phyloP scores from a whole-genome alignment of 345 rosid genomes.

The Pistacia integerrima region DNA sequence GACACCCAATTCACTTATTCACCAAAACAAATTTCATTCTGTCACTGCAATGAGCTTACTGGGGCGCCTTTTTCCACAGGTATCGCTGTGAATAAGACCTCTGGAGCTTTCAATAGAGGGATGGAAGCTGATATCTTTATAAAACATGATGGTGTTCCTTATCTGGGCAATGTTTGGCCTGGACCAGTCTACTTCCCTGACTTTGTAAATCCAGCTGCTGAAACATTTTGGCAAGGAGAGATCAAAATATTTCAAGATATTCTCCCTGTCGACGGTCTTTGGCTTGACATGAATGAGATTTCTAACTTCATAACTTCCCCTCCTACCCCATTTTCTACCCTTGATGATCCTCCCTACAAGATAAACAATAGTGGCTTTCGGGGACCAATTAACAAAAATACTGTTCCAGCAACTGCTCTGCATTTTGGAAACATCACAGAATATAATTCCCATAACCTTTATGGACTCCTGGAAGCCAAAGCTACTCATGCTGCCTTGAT shows the following conservation, averaged over 20 bases:
- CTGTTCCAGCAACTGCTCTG: no score
- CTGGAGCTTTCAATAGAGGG: constrained; percentile 44
- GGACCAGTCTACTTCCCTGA: constrained; percentile 49
- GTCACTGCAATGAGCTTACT: not conserved
- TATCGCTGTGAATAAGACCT: constrained; percentile 32
- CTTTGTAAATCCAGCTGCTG: constrained; percentile 33
- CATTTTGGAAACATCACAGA: no score
- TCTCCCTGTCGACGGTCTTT: constrained; percentile 47
- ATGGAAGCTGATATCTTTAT: constrained; percentile 45
- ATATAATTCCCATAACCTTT: no score
- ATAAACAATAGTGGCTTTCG: no score
- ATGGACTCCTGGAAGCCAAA: no score
- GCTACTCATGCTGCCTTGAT: not conserved
- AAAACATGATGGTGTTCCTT: constrained; percentile 38
- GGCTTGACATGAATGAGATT: constrained; percentile 59
- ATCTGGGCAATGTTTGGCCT: constrained; percentile 44
- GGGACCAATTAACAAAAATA: no score
- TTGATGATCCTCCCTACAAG: constrained; percentile 48
- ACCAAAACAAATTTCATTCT: not conserved
- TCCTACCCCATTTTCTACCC: constrained; percentile 31
- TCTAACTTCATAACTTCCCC: constrained; percentile 40
- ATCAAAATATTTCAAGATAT: constrained; percentile 32
- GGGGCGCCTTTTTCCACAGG: constrained; percentile 15
- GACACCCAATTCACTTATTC: no score
- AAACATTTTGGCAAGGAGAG: constrained; percentile 41